Conservation (phyloP, 2,329 filamentous ascomycete species). For the Pestalotiopsis sp. region DNA sequence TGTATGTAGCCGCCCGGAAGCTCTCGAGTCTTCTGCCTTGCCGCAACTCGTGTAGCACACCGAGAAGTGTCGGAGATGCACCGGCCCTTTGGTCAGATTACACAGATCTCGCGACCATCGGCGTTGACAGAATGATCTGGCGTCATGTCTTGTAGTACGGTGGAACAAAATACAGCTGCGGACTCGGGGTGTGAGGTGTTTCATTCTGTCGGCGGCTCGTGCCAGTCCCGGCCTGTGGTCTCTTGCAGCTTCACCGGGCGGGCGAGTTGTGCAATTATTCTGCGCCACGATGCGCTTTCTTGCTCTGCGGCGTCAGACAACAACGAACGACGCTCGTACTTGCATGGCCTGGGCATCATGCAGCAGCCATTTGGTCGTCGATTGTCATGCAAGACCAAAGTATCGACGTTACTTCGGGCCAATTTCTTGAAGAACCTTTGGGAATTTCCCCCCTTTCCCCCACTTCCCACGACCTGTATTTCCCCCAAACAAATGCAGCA, state of each 20-base stretch:
- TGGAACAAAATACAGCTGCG: neutral
- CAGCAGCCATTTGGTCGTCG: neutral
- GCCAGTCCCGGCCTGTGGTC: neutral
- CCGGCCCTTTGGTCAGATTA: neutral
- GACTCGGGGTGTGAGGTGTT: too few relatives aligned
- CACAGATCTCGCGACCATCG: neutral
- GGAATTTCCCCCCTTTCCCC: neutral
- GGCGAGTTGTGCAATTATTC: neutral
- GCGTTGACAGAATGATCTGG: neutral
- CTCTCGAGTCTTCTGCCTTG: neutral
- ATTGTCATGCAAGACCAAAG: slow-evolving; percentile 3
- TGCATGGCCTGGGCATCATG: neutral
- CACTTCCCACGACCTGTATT: neutral
- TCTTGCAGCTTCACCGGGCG: neutral
- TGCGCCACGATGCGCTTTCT: neutral
- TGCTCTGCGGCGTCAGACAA: neutral
- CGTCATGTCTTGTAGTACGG: neutral
- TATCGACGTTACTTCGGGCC: slow-evolving; percentile 5
- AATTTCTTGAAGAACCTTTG: neutral
- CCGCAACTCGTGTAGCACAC: neutral
- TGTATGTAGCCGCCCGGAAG: neutral
- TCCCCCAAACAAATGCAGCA: neutral
- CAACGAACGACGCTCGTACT: neutral
- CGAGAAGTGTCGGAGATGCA: neutral
- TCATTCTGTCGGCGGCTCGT: too few relatives aligned